Conservation (phyloP, 176 grass and related monocot genomes). For the Carex scoparia region DNA sequence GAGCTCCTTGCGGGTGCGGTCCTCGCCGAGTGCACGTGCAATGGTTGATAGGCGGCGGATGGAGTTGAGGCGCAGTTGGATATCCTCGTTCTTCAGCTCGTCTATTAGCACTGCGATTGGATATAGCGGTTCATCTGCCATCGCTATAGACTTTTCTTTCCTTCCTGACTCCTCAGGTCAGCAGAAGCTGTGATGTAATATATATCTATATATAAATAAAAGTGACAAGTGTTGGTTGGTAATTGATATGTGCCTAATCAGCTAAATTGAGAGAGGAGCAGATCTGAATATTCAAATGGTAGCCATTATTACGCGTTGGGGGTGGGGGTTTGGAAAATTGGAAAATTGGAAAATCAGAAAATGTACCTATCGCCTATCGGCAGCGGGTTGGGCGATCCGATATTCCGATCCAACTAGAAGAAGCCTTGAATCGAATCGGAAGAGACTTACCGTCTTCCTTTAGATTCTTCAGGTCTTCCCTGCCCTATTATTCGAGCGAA, state of each 20-base stretch:
- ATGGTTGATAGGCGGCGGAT: slow-evolving; percentile 88
- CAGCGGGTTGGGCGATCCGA: no score
- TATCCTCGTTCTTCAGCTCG: slow-evolving; percentile 95
- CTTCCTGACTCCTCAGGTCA: background rate
- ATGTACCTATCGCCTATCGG: no score
- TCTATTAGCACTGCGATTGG: slow-evolving; percentile 91
- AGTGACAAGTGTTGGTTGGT: no score
- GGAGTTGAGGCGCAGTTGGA: slow-evolving; percentile 86
- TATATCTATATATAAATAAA: no score
- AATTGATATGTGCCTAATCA: background rate
- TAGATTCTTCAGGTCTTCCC: no score
- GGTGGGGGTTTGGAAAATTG: no score
- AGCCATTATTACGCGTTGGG: background rate
- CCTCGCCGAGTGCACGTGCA: slow-evolving; percentile 85
- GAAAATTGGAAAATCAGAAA: no score
- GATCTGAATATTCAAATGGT: background rate
- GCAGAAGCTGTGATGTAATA: background rate
- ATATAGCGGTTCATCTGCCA: slow-evolving; percentile 77
- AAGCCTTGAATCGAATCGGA: no score
- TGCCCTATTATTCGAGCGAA: no score
- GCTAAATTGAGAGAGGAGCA: background rate
- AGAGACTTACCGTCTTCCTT: no score
- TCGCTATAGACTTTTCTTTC: slow-evolving; percentile 16
- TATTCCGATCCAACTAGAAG: no score
- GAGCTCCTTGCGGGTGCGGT: slow-evolving; percentile 88